A percentile compares a stretch with the other conserved stretches of the same genome.
Evolutionary conservation across 768 basidiomycete genomes (phyloP).

Genomic region (Amyloporia xantha): DNA sequence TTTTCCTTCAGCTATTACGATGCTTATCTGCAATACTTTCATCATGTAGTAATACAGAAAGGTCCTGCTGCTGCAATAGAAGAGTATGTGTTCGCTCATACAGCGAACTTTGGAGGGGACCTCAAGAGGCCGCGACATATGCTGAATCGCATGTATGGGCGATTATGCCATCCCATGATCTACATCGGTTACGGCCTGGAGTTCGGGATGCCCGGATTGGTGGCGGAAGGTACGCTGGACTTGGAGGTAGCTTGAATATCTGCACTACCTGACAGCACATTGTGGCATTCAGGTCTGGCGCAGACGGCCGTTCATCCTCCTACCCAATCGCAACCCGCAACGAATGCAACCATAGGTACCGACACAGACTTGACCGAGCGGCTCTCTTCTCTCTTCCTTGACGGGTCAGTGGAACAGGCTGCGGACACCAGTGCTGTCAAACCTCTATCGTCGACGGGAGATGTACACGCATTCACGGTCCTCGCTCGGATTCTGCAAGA

Average conservation of each 20-base stretch:
- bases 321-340: too few relatives aligned
- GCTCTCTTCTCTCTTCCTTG: conserved; percentile 4
- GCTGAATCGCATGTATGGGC: conserved; percentile 47
- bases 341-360: too few relatives aligned
- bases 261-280: not conserved
- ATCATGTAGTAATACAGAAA: conserved; percentile 30
- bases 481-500: conserved; percentile 10
- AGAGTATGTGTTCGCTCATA: conserved; percentile 47
- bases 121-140: conserved; percentile 38
- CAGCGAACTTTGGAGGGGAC: conserved; percentile 12
- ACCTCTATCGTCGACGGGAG: too few relatives aligned
- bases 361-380: conserved; percentile 8
- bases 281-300: conserved; percentile 9
- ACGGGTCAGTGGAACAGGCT: not conserved
- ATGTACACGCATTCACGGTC: conserved; percentile 13
- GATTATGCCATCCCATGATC: conserved; percentile 56
- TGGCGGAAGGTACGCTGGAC: conserved; percentile 45
- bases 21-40: conserved; percentile 51
- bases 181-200: conserved; percentile 56
- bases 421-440: not conserved
- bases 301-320: conserved; percentile 13
- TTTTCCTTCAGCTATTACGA: conserved; percentile 33
- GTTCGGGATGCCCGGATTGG: conserved; percentile 48
- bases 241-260: not conserved
- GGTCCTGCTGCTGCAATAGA: conserved; percentile 42